Evolutionary conservation across 768 basidiomycete genomes (phyloP), one percentile per base, ranked within the genome.

Genomic region (Cytidiella melzeri): DNA sequence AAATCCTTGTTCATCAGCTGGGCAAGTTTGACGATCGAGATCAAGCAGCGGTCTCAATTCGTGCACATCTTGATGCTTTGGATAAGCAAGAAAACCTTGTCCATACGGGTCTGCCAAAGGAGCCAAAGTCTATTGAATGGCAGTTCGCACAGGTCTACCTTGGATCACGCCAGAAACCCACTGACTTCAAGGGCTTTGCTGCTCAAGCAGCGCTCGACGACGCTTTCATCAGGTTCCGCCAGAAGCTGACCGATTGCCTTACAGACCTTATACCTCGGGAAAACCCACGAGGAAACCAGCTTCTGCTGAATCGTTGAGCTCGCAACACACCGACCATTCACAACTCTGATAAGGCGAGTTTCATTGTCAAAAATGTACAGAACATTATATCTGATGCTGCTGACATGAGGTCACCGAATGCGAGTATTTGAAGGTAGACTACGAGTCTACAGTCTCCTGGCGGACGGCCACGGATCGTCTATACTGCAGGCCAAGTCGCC

Each of bases 371-470:
- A 12, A 19, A 24, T 6, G 9, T 34, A 34, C n/a, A n/a, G n/a
- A 11, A 23, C 24, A 23, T 26, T 24, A 21, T n/a, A 4, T 19
- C 18, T 28, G 15, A 24, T 5, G 13, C 21, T 15, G 23, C 24
- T 23, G 6, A 19, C 18, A 27, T 21, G 30, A 61, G 60, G 50
- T 61, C 20, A 50, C 30, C 3, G 56, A 59, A 26, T 52, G 42
- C 38, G 37, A 37, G 13, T 51, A 50, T 15, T 1, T 64, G 23
- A 57, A 51, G n/a, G 48, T 58, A 1, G 48, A 51, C 11, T 63
- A 52, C 21, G 50, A 63, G 25, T 63, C 62, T 0, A 43, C 24
- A 3, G 59, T 61, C 5, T 45, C 55, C 20, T 59, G 57, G 59
- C 30, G 30, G 30, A 15, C 15, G 30, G 15, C 7, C 30, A 34